Percentiles rank a stretch among this genome's conserved stretches.
These are phyloP conservation scores for Ampelomyces quisqualis DNA, from an alignment of 2,329 filamentous ascomycete species.

Conservation along the genomic window DNA sequence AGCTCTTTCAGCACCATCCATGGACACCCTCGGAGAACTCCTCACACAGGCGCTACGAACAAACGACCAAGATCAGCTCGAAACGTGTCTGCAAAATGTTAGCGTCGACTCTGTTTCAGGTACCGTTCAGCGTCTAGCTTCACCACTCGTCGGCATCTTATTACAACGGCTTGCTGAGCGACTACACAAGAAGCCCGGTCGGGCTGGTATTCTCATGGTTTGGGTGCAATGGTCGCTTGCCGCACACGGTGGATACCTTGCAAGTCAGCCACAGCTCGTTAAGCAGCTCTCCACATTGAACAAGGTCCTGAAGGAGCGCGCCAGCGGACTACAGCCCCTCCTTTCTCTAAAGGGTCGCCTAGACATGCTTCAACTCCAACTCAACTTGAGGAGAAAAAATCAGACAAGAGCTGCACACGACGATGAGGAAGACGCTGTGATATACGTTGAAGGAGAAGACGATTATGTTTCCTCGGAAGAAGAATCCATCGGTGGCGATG, in stretches of 20 bases:
- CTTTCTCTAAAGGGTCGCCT: slow-evolving; percentile 91
- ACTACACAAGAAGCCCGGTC: slow-evolving; percentile 81
- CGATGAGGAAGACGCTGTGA: slow-evolving; percentile 68
- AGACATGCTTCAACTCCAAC: slow-evolving; percentile 89
- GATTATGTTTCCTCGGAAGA: slow-evolving; percentile 56
- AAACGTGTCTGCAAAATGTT: slow-evolving; percentile 83
- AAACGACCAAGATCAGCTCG: slow-evolving; percentile 84
- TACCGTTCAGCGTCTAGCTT: slow-evolving; percentile 89
- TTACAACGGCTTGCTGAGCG: slow-evolving; percentile 83
- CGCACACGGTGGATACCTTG: slow-evolving; percentile 86
- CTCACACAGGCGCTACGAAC: slow-evolving; percentile 89
- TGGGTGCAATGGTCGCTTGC: slow-evolving; percentile 97
- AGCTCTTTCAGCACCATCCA: slow-evolving; percentile 57
- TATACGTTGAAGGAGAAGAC: slow-evolving; percentile 84
- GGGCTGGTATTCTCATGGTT: slow-evolving; percentile 84
- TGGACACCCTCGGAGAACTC: slow-evolving; percentile 81
- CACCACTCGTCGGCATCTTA: slow-evolving; percentile 73
- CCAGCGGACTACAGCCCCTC: slow-evolving; percentile 76
- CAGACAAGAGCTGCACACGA: slow-evolving; percentile 59
- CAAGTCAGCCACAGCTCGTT: slow-evolving; percentile 79
- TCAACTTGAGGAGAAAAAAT: slow-evolving; percentile 73
- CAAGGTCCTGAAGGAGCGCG: slow-evolving; percentile 83
- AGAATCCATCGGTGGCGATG: slow-evolving; percentile 45
- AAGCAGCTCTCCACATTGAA: slow-evolving; percentile 76
- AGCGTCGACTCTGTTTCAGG: slow-evolving; percentile 76